A percentile compares a stretch with the other conserved stretches of the same genome.
These are phyloP conservation scores for Ogataea corticis DNA, from an alignment of 805 yeast genomes.

Conservation along the genomic window DNA sequence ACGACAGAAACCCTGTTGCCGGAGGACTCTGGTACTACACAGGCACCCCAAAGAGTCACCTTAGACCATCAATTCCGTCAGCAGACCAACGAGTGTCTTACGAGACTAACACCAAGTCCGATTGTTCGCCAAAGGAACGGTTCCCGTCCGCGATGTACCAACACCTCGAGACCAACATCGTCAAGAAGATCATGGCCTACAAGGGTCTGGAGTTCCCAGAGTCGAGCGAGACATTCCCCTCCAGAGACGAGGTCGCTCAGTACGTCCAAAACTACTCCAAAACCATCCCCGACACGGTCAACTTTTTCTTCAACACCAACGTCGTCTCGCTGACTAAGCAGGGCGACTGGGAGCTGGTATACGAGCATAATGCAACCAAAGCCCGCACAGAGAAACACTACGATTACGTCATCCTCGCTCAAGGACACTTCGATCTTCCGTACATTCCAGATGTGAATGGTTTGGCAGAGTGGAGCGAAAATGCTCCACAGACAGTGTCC, in stretches of 20 bases:
- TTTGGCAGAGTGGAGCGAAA: slow-evolving; percentile 34
- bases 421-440: slow-evolving; percentile 51
- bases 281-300: slow-evolving; percentile 41
- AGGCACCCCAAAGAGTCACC: slow-evolving; percentile 25
- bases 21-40: slow-evolving; percentile 39
- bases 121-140: slow-evolving; percentile 11
- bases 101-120: slow-evolving; percentile 19
- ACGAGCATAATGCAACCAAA: slow-evolving; percentile 5
- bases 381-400: slow-evolving; percentile 10
- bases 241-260: slow-evolving; percentile 56
- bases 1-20: slow-evolving; percentile 31
- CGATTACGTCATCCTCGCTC: slow-evolving; percentile 43
- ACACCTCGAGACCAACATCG: slow-evolving; percentile 36
- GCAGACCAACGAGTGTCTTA: slow-evolving; percentile 15
- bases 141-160: slow-evolving; percentile 37
- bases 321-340: slow-evolving; percentile 44
- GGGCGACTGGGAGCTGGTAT: slow-evolving; percentile 30
- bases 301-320: slow-evolving; percentile 39
- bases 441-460: slow-evolving; percentile 46
- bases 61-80: slow-evolving; percentile 28
- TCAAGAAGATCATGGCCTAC: slow-evolving; percentile 34
- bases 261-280: slow-evolving; percentile 61
- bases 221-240: slow-evolving; percentile 53
- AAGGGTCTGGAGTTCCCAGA: slow-evolving; percentile 34
- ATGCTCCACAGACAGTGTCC: slow-evolving; percentile 34